Percentiles rank a stretch among this genome's conserved stretches.
Conservation (phyloP, 1,139 yeast species). For the Geotrichum siamense region DNA sequence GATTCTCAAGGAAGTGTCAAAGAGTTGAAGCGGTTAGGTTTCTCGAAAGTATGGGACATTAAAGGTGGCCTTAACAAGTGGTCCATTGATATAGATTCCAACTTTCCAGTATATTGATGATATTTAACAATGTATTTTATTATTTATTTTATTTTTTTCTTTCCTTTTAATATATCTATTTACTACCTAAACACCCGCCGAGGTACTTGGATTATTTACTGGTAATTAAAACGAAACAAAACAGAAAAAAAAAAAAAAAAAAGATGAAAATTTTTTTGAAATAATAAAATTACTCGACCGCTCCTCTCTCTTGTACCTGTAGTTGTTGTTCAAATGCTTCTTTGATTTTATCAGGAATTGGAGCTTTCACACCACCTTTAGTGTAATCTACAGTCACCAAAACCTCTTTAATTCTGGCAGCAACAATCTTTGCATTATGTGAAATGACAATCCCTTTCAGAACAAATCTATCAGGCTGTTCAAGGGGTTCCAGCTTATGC, state of each 20-base stretch:
- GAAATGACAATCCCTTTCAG: slow-evolving; percentile 35
- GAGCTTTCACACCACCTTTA: slow-evolving; percentile 30
- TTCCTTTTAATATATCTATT: too few relatives aligned
- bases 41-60: slow-evolving; percentile 51
- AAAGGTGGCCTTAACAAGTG: slow-evolving; percentile 73
- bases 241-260: too few relatives aligned
- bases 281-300: too few relatives aligned
- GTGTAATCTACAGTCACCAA: slow-evolving; percentile 33
- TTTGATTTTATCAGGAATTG: slow-evolving; percentile 26
- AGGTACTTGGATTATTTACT: neutral
- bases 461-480: slow-evolving; percentile 28
- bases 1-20: slow-evolving; percentile 78
- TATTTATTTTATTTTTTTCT: too few relatives aligned
- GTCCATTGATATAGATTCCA: slow-evolving; percentile 53
- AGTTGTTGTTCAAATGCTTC: slow-evolving; percentile 17
- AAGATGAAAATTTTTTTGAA: too few relatives aligned
- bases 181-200: too few relatives aligned
- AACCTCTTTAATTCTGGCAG: slow-evolving; percentile 32
- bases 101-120: slow-evolving; percentile 58
- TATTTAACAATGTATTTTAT: too few relatives aligned
- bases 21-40: slow-evolving; percentile 45
- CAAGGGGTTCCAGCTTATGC: slow-evolving; percentile 28
- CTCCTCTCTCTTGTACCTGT: slow-evolving; percentile 8
- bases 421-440: slow-evolving; percentile 32
- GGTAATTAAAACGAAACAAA: slow-evolving; percentile 2